Evolutionary conservation across 306 rosid genomes (phyloP).

Genomic region (Quercus rubra): DNA sequence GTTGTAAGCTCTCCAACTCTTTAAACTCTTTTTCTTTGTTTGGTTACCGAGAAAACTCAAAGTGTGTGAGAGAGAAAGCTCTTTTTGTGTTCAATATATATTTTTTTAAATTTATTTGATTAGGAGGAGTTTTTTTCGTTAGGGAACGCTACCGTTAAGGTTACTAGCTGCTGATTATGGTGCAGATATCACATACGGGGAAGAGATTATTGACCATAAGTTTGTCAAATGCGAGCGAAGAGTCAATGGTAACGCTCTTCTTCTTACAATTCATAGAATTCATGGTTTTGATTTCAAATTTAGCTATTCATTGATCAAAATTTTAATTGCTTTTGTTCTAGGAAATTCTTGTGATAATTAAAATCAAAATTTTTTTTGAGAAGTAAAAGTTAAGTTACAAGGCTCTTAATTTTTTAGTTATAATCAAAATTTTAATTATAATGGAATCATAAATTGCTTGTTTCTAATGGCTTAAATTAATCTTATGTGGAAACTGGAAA

Average conservation of each 20-base stretch:
- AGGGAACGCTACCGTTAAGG: constrained; percentile 88
- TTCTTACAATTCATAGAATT: neutral
- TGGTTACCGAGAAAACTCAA: neutral
- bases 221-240: constrained; percentile 79
- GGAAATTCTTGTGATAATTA: no score
- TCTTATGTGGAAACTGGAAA: no score
- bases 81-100: neutral
- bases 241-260: constrained; percentile 57
- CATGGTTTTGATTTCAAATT: neutral
- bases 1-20: constrained; percentile 51
- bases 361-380: no score
- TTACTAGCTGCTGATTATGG: constrained; percentile 82
- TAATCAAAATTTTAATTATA: no score
- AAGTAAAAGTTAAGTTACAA: no score
- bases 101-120: neutral
- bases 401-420: no score
- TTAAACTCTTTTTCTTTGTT: neutral
- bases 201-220: constrained; percentile 84
- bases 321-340: neutral
- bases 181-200: constrained; percentile 80
- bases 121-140: constrained; percentile 1
- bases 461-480: no score
- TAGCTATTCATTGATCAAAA: neutral
- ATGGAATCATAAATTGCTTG: no score
- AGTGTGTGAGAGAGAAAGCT: neutral